phyloP scores from a whole-genome alignment of 176 grass and related monocot genomes.

The Rhynchospora pubera region DNA sequence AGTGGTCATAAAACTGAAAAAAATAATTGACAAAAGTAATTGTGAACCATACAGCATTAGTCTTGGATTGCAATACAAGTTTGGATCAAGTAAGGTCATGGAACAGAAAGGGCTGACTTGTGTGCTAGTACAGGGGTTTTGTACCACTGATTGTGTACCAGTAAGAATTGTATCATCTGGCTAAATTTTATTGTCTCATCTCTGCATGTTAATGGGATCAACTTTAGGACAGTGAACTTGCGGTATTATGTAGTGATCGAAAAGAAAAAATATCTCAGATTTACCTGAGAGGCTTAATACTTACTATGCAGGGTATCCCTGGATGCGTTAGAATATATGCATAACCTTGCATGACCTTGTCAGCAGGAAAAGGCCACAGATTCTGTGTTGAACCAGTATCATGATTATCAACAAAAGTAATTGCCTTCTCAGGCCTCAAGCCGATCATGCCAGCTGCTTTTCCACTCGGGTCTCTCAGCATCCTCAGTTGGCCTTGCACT shows the following conservation, averaged over 20 bases:
- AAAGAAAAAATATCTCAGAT: background rate
- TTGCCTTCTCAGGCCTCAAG: slow-evolving; percentile 56
- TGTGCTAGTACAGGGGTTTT: background rate
- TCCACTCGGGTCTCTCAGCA: slow-evolving; percentile 34
- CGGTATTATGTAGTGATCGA: background rate
- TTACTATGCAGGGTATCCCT: slow-evolving; percentile 70
- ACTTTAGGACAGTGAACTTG: too few relatives aligned
- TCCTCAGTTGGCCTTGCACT: slow-evolving; percentile 53
- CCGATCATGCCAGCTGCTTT: slow-evolving; percentile 74
- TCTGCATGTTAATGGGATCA: too few relatives aligned
- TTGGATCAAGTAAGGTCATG: background rate
- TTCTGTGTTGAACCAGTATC: slow-evolving; percentile 80
- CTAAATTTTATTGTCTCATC: too few relatives aligned
- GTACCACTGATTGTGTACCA: background rate
- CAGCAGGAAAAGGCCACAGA: slow-evolving; percentile 64
- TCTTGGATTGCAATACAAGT: background rate
- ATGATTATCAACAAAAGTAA: slow-evolving; percentile 79
- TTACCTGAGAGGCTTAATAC: background rate
- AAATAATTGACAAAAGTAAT: background rate
- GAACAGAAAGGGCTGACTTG: background rate
- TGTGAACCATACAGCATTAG: background rate
- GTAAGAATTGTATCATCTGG: background rate
- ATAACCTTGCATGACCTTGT: slow-evolving; percentile 87
- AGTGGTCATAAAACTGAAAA: slow-evolving; percentile 75
- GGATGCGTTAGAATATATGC: slow-evolving; percentile 91